Conservation (phyloP, 2,329 filamentous ascomycete genomes). For the Verticillium isaacii region DNA sequence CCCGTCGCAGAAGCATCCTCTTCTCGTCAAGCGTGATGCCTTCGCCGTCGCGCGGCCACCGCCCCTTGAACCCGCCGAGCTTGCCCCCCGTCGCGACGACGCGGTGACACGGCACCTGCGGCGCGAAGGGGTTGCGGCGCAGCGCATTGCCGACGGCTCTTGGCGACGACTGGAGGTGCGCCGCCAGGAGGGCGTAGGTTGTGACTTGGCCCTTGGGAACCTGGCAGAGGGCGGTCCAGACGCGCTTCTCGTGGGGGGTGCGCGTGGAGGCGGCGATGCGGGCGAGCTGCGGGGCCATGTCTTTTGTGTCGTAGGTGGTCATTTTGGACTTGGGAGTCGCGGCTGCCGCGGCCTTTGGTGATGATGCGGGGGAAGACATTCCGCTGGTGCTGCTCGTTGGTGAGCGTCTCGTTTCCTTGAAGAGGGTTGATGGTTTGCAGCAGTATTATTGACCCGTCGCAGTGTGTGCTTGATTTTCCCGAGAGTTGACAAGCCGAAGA, state of each 20-base stretch:
- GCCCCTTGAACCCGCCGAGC: constrained; percentile 85
- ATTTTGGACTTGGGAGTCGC: constrained; percentile 1
- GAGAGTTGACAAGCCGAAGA: no score
- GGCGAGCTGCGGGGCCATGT: constrained; percentile 33
- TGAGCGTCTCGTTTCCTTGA: no score
- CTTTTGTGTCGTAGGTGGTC: constrained; percentile 3
- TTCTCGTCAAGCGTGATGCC: constrained; percentile 60
- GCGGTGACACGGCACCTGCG: constrained; percentile 75
- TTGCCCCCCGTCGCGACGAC: constrained; percentile 69
- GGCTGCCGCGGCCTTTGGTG: constrained; percentile 4
- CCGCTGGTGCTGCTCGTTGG: no score
- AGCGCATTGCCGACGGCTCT: constrained; percentile 75
- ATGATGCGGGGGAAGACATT: not conserved
- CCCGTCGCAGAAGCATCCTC: constrained; percentile 52
- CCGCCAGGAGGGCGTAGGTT: constrained; percentile 71
- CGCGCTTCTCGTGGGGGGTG: constrained; percentile 54
- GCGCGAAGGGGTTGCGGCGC: constrained; percentile 76
- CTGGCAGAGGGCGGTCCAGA: constrained; percentile 71
- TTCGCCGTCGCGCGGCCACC: constrained; percentile 78
- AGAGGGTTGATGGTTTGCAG: not conserved
- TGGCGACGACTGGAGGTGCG: constrained; percentile 64
- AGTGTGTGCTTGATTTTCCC: no score
- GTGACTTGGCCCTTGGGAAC: constrained; percentile 72
- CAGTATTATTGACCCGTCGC: no score
- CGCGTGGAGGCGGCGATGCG: constrained; percentile 38